Evolutionary conservation across 345 rosid genomes (phyloP).

Genomic region (Euclidium syriacum): DNA sequence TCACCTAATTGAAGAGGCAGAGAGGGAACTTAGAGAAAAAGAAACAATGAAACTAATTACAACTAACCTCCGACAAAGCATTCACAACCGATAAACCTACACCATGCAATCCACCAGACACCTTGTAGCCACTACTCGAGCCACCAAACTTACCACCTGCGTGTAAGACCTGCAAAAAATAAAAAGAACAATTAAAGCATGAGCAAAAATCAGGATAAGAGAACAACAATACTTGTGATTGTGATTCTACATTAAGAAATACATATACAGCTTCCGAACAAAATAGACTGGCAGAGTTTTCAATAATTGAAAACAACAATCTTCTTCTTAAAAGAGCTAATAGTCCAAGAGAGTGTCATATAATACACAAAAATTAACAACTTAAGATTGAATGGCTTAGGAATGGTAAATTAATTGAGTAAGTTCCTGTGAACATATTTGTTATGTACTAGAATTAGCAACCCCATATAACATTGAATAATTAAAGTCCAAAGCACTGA

Average conservation of each 20-base stretch:
- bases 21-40: neutral
- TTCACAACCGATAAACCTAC: constrained; percentile 98
- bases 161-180: constrained; percentile 71
- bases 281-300: neutral
- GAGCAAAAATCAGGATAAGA: neutral
- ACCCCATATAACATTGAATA: neutral
- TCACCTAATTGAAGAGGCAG: neutral
- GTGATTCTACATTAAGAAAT: neutral
- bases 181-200: neutral
- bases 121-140: constrained; percentile 87
- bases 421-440: neutral
- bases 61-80: constrained; percentile 87
- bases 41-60: constrained; percentile 1
- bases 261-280: neutral
- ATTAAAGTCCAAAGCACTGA: neutral
- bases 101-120: constrained; percentile 96
- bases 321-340: neutral
- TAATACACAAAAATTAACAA: neutral
- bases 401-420: neutral
- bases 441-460: neutral
- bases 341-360: neutral
- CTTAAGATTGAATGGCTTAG: neutral
- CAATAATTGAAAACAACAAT: neutral
- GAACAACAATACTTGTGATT: neutral
- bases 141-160: constrained; percentile 99